Evolutionary conservation across 441 rosid species (phyloP), one percentile per base, ranked within the genome.

Genomic region (Populus hybrid): DNA sequence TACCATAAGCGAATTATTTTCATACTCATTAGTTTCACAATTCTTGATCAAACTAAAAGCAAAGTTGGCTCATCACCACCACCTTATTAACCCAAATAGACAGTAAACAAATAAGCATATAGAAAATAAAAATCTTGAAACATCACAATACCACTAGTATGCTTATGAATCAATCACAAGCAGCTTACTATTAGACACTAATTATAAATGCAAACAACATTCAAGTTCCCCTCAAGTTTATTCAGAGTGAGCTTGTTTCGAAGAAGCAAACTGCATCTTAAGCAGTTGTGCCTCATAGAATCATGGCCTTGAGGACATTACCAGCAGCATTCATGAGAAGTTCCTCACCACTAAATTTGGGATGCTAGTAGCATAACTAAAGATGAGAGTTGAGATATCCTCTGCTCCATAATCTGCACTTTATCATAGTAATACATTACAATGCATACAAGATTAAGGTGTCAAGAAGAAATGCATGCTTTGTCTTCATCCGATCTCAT

Each of bases 261-360:
- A 65, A 61, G 34, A 76, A 75, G 79, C 79, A 83, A 73, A 81
- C 57, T 79, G 74, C 81, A 77, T 28, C 72, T 70, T 30, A 59
- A 80, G 77, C 71, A 72, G 59, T 77, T 40, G 61, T 80, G 79
- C 81, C 79, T 79, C 70, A 77, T 32, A 76, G 74, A 78, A 87
- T 74, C 73, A 76, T 32, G 76, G 87, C 78, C 77, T 68, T 73
- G 42, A 77, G 81, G 83, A 83, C 40, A 77, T 84, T 83, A 82
- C 81, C 88, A 84, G 85, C 70, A 87, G 54, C 76, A 81, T 78
- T 82, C 85, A 84, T 84, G 84, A 80, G 85, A 90, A 85, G 85
- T 88, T 85, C 87, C 93, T 95, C 93, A 95, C 99, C 98, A 72
- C 75, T 85, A 87, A 82, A 84, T 92, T 83, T 81, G 93, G 91